These are phyloP conservation scores for Hyaloperonospora brassicae DNA, from an alignment of 352 stramenopile genomes.

Conservation along the genomic window DNA sequence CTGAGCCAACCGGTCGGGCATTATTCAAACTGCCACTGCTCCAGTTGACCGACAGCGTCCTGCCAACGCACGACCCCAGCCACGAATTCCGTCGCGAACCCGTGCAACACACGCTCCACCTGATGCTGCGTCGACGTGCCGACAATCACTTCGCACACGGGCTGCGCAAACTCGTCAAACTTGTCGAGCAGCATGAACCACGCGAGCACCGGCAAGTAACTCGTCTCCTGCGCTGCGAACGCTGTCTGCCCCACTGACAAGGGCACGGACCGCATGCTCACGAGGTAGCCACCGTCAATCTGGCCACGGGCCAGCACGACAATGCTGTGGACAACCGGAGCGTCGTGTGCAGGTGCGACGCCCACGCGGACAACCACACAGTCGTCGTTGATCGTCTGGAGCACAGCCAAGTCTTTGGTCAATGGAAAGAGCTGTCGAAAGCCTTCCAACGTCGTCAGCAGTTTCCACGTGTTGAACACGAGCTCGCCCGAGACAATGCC, in stretches of 20 bases:
- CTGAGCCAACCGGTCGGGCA: neutral
- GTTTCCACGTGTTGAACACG: conserved; percentile 38
- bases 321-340: conserved; percentile 33
- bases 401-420: conserved; percentile 32
- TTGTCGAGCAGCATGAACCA: conserved; percentile 42
- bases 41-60: conserved; percentile 27
- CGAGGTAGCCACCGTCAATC: conserved; percentile 36
- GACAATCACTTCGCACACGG: conserved; percentile 32
- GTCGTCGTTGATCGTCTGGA: conserved; percentile 43
- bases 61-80: conserved; percentile 33
- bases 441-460: conserved; percentile 22
- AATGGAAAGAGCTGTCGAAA: conserved; percentile 32
- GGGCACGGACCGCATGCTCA: conserved; percentile 35
- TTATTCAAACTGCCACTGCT: conserved; percentile 23
- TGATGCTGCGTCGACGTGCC: conserved; percentile 27
- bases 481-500: conserved; percentile 29
- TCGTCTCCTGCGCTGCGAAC: conserved; percentile 24
- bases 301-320: conserved; percentile 36
- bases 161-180: conserved; percentile 24
- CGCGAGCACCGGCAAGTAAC: conserved; percentile 24
- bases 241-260: conserved; percentile 28
- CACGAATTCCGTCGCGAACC: conserved; percentile 18
- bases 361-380: conserved; percentile 34
- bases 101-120: conserved; percentile 15
- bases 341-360: conserved; percentile 20